Conservation (phyloP, 2,329 filamentous ascomycete genomes). For the Colletotrichum tropicale region DNA sequence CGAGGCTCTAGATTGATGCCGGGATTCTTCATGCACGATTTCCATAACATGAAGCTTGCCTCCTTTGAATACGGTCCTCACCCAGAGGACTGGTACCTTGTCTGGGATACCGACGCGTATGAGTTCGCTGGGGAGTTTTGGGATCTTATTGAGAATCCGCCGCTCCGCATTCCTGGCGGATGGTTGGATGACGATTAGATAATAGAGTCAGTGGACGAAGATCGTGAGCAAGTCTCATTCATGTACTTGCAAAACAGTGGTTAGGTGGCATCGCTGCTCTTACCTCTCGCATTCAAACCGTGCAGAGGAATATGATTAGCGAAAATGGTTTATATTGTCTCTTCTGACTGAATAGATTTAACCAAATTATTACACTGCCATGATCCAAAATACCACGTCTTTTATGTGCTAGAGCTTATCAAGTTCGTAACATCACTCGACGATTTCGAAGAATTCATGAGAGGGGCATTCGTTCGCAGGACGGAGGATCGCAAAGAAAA, state of each 20-base stretch:
- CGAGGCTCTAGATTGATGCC: too few relatives aligned
- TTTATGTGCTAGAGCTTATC: too few relatives aligned
- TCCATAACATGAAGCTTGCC: neutral
- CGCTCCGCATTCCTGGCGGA: neutral
- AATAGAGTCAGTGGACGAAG: neutral
- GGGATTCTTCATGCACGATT: too few relatives aligned
- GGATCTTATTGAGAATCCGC: neutral
- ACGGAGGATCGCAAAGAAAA: too few relatives aligned
- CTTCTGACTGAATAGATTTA: too few relatives aligned
- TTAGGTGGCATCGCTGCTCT: accelerated
- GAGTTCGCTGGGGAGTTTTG: neutral
- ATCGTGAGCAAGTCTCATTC: neutral
- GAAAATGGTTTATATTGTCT: accelerated
- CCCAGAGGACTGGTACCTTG: neutral
- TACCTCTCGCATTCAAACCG: neutral
- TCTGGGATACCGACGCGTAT: neutral
- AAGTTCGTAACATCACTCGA: too few relatives aligned
- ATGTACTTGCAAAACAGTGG: neutral
- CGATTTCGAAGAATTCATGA: too few relatives aligned
- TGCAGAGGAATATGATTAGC: neutral
- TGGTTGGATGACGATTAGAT: neutral
- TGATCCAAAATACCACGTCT: too few relatives aligned
- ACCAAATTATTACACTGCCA: too few relatives aligned
- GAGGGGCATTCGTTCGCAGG: too few relatives aligned
- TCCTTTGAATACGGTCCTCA: neutral